Evolutionary conservation across 2,329 filamentous ascomycete species (phyloP).

Genomic region (Colletotrichum lindemuthianum): DNA sequence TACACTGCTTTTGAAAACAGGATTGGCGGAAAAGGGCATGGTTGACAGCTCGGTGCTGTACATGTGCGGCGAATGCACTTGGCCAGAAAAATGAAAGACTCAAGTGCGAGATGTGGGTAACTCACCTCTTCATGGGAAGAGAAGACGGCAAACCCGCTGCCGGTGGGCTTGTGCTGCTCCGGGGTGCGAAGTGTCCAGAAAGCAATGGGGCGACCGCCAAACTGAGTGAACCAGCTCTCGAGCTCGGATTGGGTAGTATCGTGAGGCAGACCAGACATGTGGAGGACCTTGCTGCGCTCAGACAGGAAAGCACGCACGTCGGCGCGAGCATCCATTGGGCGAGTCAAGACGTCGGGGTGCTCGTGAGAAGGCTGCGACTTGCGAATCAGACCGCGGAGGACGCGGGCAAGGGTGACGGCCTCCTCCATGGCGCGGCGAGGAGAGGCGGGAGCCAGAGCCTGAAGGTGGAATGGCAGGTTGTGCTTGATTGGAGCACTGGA

Average conservation of each 20-base stretch:
- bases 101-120: constrained; percentile 36
- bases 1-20: neutral
- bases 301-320: constrained; percentile 96
- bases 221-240: constrained; percentile 99
- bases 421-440: constrained; percentile 98
- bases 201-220: constrained; percentile 95
- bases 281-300: constrained; percentile 96
- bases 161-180: constrained; percentile 99
- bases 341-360: constrained; percentile 92
- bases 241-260: constrained; percentile 98
- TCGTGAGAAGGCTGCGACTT: constrained; percentile 96
- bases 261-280: constrained; percentile 96
- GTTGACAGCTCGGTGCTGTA: neutral
- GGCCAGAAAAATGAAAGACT: neutral
- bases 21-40: neutral
- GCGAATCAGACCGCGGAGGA: constrained; percentile 90
- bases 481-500: constrained; percentile 98
- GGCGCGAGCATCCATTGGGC: constrained; percentile 95
- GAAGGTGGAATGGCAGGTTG: constrained; percentile 96
- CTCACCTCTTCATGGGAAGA: constrained; percentile 98
- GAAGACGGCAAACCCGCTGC: constrained; percentile 97
- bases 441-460: constrained; percentile 93
- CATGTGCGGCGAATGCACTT: neutral
- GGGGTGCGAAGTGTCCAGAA: constrained; percentile 99
- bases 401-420: constrained; percentile 90